Base-by-base conservation (phyloP, 2,329 filamentous ascomycete species). In the Aspergillus sojae region DNA sequence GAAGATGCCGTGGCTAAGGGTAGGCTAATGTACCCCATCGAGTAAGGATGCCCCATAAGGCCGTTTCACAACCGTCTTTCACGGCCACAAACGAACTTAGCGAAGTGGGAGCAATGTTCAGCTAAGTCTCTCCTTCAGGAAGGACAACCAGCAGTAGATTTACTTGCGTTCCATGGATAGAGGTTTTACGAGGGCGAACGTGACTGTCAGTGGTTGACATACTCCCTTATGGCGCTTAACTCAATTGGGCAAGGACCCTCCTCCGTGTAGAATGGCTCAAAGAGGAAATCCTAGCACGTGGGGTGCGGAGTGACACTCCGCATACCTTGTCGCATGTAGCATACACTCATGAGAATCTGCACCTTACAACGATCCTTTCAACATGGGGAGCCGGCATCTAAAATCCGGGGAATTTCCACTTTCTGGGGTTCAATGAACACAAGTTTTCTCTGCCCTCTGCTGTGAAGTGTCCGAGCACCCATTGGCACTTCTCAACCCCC, bases 261-360 rank as follows among this genome's bases (percentile, higher is more conserved):
- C 19, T 39, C 65, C 63, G 63, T 32, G 6, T n/a, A 36, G 32
- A 4, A 6, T 50, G 23, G 26, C 65, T 60, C 58, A 46, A 64
- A 56, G 21, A 59, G 63, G 65, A 43, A 65, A 23, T 43, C 9
- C 14, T 57, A 43, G 39, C 61, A 64, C 64, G 60, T 66, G 62
- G 48, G 48, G 50, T 21, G 41, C 65, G 65, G 65, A 65, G 65
- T 39, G 9, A 9, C 3, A 10, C 61, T 62, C 48, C 56, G 61
- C 53, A 46, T 48, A 56, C 28, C 52, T 55, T n/a, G 23, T 21
- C 21, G n/a, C n/a, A 36, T 50, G 10, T 19, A 36, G 39, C 28
- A 23, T n/a, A 55, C 34, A 39, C 52, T 46, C 21, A 28, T 43
- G 43, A 46, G 30, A 46, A 41, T 45, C 46, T 43, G 32, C 21